These are phyloP conservation scores for Mycena alexandri DNA, from an alignment of 768 basidiomycete species.

Conservation along the genomic window DNA sequence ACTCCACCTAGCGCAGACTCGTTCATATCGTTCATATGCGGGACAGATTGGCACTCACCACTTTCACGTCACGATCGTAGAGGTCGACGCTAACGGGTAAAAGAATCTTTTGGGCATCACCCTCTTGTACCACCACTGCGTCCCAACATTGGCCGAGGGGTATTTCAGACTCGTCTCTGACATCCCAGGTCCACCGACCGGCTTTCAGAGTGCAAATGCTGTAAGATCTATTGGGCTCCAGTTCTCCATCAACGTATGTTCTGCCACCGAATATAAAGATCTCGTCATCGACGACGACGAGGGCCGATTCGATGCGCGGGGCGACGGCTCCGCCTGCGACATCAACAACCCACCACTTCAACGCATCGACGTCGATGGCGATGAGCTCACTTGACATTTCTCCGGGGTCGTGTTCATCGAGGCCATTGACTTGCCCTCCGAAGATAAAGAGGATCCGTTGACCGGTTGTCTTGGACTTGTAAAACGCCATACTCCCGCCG, in stretches of 20 bases:
- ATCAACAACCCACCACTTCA: neutral
- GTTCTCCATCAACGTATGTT: neutral
- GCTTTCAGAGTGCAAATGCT: no score
- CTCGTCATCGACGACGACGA: neutral
- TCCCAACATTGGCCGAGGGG: no score
- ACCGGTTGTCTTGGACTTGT: neutral
- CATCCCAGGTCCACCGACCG: no score
- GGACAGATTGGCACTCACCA: no score
- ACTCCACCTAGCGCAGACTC: neutral
- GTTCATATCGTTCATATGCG: no score
- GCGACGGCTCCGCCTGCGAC: neutral
- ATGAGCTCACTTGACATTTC: neutral
- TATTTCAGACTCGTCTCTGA: no score
- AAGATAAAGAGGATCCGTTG: neutral
- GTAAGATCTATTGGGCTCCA: no score
- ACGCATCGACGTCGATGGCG: neutral
- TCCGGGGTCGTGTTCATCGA: neutral
- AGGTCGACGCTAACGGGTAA: no score
- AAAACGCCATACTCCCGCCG: neutral
- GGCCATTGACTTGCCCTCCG: neutral
- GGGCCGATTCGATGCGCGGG: neutral
- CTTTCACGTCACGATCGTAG: no score
- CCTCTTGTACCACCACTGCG: no score
- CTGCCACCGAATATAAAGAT: neutral
- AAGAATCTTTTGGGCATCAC: no score